Conservation (phyloP, 2,329 filamentous ascomycete genomes). For the Pseudogymnoascus sp. region DNA sequence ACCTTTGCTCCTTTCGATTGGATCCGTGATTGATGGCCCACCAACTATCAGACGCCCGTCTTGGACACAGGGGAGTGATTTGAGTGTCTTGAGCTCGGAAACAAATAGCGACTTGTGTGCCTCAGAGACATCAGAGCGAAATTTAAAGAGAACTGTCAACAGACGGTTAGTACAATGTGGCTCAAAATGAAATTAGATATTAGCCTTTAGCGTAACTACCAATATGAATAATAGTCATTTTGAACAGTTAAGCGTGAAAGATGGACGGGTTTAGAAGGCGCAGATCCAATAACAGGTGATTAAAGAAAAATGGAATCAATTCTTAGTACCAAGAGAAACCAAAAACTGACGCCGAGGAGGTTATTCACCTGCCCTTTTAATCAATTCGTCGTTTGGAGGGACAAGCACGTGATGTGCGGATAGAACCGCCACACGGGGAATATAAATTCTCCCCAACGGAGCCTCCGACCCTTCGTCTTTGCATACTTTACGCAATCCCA, state of each 20-base stretch:
- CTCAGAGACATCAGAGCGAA: slow-evolving; percentile 12
- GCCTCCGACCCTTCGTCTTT: not conserved
- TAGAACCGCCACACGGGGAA: not conserved
- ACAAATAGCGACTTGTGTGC: slow-evolving; percentile 16
- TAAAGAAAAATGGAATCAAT: not conserved
- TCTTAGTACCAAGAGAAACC: not conserved
- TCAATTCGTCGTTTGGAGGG: not conserved
- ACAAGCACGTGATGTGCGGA: not conserved
- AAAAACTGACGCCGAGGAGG: not conserved
- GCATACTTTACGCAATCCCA: not conserved
- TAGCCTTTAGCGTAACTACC: slow-evolving; percentile 10
- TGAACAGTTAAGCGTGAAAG: not conserved
- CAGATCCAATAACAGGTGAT: not conserved
- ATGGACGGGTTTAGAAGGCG: not conserved
- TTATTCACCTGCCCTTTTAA: not conserved
- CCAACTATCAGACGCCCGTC: slow-evolving; percentile 17
- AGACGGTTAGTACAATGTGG: not conserved
- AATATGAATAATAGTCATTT: slow-evolving; percentile 20
- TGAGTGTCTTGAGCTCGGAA: slow-evolving; percentile 15
- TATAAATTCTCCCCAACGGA: not conserved
- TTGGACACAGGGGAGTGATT: slow-evolving; percentile 16
- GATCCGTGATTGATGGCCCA: slow-evolving; percentile 17
- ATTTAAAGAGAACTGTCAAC: slow-evolving; percentile 19
- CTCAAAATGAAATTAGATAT: not conserved
- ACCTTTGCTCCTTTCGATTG: slow-evolving; percentile 17